Evolutionary conservation across 768 basidiomycete genomes (phyloP).

Genomic region (Scleroderma bovista): DNA sequence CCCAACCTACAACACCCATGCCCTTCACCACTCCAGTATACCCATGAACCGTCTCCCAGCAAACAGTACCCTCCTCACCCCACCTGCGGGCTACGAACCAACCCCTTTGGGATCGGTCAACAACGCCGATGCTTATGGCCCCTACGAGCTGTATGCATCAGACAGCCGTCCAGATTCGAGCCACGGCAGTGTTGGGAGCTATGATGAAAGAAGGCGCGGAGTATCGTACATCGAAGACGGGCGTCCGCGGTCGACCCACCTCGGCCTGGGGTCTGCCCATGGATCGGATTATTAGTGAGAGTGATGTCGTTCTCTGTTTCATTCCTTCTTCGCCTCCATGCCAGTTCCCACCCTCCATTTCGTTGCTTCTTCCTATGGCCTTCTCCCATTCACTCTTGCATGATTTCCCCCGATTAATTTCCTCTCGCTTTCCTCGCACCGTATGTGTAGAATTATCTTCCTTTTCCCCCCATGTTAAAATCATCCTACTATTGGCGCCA

Average conservation of each 20-base stretch:
- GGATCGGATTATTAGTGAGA: constrained; percentile 7
- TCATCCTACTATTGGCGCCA: neutral
- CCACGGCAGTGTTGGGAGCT: constrained; percentile 26
- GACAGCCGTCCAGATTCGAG: constrained; percentile 38
- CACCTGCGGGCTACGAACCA: constrained; percentile 55
- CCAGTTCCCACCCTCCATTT: constrained; percentile 3
- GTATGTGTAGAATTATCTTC: constrained; percentile 1
- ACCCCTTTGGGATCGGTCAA: constrained; percentile 26
- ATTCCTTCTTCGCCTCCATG: neutral
- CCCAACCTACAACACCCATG: constrained; percentile 14
- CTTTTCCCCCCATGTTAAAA: neutral
- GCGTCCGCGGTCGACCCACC: constrained; percentile 17
- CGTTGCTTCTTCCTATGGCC: constrained; percentile 5
- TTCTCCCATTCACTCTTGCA: neutral
- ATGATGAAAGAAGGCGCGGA: constrained; percentile 15
- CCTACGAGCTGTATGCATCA: constrained; percentile 36
- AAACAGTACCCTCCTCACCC: constrained; percentile 66
- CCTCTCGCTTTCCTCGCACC: constrained; percentile 3
- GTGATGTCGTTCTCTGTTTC: constrained; percentile 1
- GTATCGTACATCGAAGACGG: constrained; percentile 5
- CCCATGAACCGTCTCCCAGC: constrained; percentile 44
- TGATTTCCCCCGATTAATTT: neutral
- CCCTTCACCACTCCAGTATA: constrained; percentile 12
- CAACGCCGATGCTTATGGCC: constrained; percentile 13
- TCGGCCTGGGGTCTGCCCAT: constrained; percentile 5